Evolutionary conservation across 345 rosid genomes (phyloP), one percentile per base, ranked within the genome.

Genomic region (Leavenworthia alabamica): DNA sequence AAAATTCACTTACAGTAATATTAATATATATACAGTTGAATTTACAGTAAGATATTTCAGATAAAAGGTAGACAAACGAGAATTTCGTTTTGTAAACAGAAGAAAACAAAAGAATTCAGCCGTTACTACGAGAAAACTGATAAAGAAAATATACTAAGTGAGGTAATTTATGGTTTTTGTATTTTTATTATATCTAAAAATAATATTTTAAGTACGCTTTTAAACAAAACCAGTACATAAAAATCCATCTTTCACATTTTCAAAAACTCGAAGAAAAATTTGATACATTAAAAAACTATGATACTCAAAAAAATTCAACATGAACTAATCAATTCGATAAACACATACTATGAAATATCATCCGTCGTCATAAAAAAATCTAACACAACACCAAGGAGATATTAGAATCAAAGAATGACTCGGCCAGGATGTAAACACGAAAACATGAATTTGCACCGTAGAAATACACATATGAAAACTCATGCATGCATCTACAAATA

Each of bases 401-500:
- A 43, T 23, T 13, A 16, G 33, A 42, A 60, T 12, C 10, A 42
- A 57, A 22, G 31, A 56, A 20, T 33, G 14, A 15, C n/a, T 29
- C 29, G 17, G 16, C 10, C 31, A n/a, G 5, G 51, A 23, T 23
- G 15, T 20, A 46, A 5, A 43, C 20, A 15, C 20, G 11, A n/a
- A 13, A 26, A 23, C 1, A 36, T 0, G 40, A 36, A 36, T 36
- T 12, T 35, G 14, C 6, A 15, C 22, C 22, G 3, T 6, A 8
- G 7, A 17, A 2, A 46, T 6, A 59, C 52, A 48, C 11, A 33
- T n/a, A 52, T 68, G 17, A 52, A 53, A 53, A 35, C 29, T 46
- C 57, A 27, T 64, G 68, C 68, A 62, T 62, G 68, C 51, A 62
- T 62, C 50, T 29, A 23, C 16, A 12, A 16, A 61, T 61, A 40